These are phyloP conservation scores for Mediolabrus comicus DNA, from an alignment of 108 stramenopile species.

Conservation along the genomic window DNA sequence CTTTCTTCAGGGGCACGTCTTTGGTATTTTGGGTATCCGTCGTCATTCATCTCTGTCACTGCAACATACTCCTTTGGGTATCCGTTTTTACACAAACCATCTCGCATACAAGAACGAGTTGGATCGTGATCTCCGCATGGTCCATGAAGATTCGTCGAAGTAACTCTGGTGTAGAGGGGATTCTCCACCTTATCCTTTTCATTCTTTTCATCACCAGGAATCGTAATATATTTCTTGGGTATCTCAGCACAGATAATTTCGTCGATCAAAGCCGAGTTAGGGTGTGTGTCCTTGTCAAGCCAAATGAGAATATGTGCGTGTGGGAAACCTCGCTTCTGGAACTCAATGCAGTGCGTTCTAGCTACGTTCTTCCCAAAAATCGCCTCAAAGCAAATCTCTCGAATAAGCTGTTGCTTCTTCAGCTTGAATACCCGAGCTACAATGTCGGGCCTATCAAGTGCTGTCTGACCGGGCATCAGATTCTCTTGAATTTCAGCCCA, in stretches of 20 bases:
- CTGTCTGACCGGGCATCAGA: slow-evolving; percentile 8
- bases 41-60: background rate
- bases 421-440: slow-evolving; percentile 1
- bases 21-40: background rate
- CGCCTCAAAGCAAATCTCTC: too few relatives aligned
- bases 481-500: slow-evolving; percentile 7
- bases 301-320: slow-evolving; percentile 10
- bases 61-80: background rate
- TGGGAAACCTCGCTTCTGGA: slow-evolving; percentile 13
- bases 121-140: background rate
- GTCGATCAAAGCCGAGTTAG: slow-evolving; percentile 8
- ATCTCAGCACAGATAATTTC: slow-evolving; percentile 22
- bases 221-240: too few relatives aligned
- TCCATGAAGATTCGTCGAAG: background rate
- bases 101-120: background rate
- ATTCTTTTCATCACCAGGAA: too few relatives aligned
- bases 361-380: slow-evolving; percentile 14
- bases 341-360: background rate
- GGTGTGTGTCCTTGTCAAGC: background rate
- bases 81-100: slow-evolving; percentile 2
- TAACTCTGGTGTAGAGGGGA: background rate
- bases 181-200: too few relatives aligned
- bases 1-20: background rate
- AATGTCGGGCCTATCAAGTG: slow-evolving; percentile 27
- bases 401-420: background rate